Conservation (phyloP, 495 filamentous ascomycete species). For the Penicillium samsonianum region DNA sequence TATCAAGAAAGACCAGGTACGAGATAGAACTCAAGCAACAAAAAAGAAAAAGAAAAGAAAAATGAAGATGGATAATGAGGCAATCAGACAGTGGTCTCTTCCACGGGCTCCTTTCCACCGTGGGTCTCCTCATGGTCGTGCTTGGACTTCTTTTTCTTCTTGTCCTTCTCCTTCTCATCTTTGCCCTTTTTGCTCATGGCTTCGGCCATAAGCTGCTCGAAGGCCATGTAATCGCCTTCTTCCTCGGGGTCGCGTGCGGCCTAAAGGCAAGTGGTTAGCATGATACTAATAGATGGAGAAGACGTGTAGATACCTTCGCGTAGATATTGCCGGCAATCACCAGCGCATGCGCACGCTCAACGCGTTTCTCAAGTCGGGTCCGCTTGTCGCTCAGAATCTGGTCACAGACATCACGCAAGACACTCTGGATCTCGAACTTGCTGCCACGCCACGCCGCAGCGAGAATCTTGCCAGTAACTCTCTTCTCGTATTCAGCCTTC, state of each 20-base stretch:
- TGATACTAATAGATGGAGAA: not conserved
- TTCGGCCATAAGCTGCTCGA: conserved; percentile 97
- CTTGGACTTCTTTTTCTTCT: conserved; percentile 61
- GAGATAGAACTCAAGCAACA: conserved; percentile 6
- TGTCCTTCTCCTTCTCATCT: conserved; percentile 79
- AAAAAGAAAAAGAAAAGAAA: not conserved
- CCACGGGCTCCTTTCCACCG: conserved; percentile 10
- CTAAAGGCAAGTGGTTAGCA: conserved; percentile 45
- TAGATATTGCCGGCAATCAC: conserved; percentile 87
- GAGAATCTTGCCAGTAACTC: conserved; percentile 97
- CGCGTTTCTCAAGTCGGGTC: conserved; percentile 76
- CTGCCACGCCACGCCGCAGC: conserved; percentile 95
- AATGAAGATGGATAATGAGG: not conserved
- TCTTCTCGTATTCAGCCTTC: conserved; percentile 92
- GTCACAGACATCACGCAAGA: conserved; percentile 85
- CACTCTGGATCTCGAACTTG: conserved; percentile 97
- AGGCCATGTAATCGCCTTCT: conserved; percentile 98
- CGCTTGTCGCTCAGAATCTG: conserved; percentile 74
- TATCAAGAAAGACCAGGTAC: conserved; percentile 7
- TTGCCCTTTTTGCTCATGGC: conserved; percentile 88
- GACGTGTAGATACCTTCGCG: conserved; percentile 62
- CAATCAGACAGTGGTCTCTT: conserved; percentile 20
- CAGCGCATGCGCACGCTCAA: conserved; percentile 88
- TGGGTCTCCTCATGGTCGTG: conserved; percentile 21
- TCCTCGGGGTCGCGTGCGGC: conserved; percentile 90